Base-by-base conservation (phyloP, 305 asterid species). In the Fraxinus floribunda region DNA sequence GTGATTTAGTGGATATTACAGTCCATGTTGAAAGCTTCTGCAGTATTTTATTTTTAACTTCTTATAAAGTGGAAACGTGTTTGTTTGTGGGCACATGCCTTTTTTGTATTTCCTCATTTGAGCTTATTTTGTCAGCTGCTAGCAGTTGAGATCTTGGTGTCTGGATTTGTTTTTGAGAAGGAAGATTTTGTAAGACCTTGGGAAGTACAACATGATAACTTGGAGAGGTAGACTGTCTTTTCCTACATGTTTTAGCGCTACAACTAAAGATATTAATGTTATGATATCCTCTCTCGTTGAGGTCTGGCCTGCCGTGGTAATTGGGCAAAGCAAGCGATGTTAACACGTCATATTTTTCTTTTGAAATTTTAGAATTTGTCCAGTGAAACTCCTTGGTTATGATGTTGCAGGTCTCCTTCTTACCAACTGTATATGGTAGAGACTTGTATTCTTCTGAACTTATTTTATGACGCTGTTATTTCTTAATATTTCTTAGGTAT, bases 81-180 rank as follows among this genome's bases (percentile, higher is more conserved):
- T 75, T 64, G 35, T 66, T 15, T 46, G 72, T 79, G 11, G n/a
- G 29, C 38, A 35, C 62, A 3, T 16, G 57, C 60, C 36, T 35
- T 10, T 74, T 75, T 79, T 79, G 76, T 55, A 46, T 57, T 84
- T 79, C 72, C 79, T 87, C 68, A 79, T 81, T 78, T 41, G 62
- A 77, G 70, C 77, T 89, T 76, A 74, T 86, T 55, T 83, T 82
- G 55, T 88, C 95, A 96, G 99, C 87, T 95, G 75, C 84, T 94
- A 81, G 98, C 91, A 41, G 98, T 96, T 86, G 98, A 91, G 89
- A 96, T 96, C 83, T 87, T 91, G 81, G 87, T 96, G 80, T 89
- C 98, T 4, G 99, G 99, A 75, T 90, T 93, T 89, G 97, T 96
- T 80, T 92, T 94, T 60, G 97, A 93, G 90, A 91, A 92, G 84